These are phyloP conservation scores for Erucastrum elatum DNA, from an alignment of 345 rosid genomes.

Conservation along the genomic window DNA sequence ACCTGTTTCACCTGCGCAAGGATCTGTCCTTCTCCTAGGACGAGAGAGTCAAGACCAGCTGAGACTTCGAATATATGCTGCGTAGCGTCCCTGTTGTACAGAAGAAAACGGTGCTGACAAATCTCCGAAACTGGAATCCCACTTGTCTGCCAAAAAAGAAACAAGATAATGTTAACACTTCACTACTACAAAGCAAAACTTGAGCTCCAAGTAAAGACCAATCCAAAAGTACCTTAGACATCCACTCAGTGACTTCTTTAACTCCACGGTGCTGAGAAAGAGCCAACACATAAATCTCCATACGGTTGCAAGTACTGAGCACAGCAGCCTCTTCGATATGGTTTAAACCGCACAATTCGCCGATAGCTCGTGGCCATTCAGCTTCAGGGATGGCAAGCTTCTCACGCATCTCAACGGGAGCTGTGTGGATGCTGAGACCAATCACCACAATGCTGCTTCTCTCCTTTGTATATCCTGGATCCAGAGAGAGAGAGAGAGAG, in stretches of 20 bases:
- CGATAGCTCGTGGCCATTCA: background rate
- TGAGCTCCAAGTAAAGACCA: too few species aligned
- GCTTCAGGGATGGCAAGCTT: background rate
- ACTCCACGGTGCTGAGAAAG: conserved; percentile 2
- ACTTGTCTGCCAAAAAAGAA: background rate
- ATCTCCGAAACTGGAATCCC: background rate
- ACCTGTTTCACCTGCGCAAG: background rate
- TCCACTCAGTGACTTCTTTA: background rate
- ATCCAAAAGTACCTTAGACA: background rate
- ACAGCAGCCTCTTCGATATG: background rate
- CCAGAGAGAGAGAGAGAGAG: background rate
- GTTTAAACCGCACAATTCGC: background rate
- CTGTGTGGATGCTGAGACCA: background rate
- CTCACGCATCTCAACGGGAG: conserved; percentile 4
- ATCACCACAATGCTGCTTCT: conserved; percentile 3
- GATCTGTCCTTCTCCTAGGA: background rate
- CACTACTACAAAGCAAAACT: too few species aligned
- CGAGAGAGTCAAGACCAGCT: background rate
- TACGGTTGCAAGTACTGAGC: background rate
- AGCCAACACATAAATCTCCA: background rate
- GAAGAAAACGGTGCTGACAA: background rate
- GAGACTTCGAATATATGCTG: background rate
- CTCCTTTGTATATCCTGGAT: background rate
- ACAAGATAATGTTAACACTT: background rate
- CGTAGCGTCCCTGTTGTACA: background rate